Percentiles rank a stretch among this genome's conserved stretches.
phyloP scores from a whole-genome alignment of 108 stramenopile genomes.

The Mayamaea pseudoterrestris region DNA sequence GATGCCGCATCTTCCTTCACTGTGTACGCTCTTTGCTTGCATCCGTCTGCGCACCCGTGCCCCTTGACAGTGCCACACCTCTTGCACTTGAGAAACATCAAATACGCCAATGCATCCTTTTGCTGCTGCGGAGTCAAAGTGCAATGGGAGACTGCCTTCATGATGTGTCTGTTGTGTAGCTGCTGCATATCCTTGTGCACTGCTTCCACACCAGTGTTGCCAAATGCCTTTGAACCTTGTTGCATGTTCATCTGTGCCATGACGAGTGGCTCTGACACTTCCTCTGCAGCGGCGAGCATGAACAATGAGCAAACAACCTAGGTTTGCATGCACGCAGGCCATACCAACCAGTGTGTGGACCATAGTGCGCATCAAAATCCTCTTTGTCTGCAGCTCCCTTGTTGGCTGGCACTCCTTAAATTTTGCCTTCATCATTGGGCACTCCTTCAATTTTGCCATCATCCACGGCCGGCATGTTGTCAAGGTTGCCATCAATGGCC shows the following conservation, averaged over 20 bases:
- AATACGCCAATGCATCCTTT: not conserved
- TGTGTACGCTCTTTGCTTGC: conserved; percentile 18
- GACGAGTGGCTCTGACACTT: too few species aligned
- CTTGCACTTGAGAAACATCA: conserved; percentile 17
- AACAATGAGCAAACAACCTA: too few species aligned
- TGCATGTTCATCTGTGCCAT: too few species aligned
- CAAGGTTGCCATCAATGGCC: not conserved
- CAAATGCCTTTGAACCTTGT: conserved; percentile 5
- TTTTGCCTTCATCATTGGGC: not conserved
- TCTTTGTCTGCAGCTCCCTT: too few species aligned
- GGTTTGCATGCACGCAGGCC: too few species aligned
- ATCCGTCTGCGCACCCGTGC: conserved; percentile 20
- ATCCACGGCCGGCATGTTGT: too few species aligned
- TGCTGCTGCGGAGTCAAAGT: conserved; percentile 6
- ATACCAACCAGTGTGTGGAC: too few species aligned
- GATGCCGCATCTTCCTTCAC: conserved; percentile 19
- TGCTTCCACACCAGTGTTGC: conserved; percentile 14
- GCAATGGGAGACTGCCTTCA: too few species aligned
- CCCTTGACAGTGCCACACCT: conserved; percentile 10
- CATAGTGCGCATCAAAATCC: too few species aligned
- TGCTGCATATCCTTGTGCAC: conserved; percentile 25
- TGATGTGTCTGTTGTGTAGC: conserved; percentile 15
- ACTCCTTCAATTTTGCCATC: too few species aligned
- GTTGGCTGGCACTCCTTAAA: too few species aligned
- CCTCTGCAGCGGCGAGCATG: too few species aligned